Percentiles rank a stretch among this genome's conserved stretches.
phyloP scores from a whole-genome alignment of 2,329 filamentous ascomycete species.

The Colletotrichum cuscutae region DNA sequence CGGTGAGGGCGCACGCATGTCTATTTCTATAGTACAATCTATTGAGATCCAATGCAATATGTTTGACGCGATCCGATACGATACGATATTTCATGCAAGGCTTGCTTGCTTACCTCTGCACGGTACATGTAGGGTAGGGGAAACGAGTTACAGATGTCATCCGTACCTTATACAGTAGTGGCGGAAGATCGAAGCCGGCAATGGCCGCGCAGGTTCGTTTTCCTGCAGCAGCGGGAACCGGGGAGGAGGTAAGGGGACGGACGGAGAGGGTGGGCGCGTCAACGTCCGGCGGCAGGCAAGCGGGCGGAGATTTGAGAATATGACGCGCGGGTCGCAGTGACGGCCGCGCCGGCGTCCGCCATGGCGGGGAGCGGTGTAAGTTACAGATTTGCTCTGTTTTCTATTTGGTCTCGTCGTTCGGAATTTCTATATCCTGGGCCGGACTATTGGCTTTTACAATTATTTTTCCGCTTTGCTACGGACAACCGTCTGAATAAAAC shows the following conservation, averaged over 20 bases:
- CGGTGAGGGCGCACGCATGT: neutral
- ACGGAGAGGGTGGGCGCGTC: neutral
- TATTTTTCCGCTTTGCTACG: no score
- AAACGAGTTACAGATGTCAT: no score
- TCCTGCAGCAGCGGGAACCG: constrained; percentile 6
- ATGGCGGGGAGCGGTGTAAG: neutral
- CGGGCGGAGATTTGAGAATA: no score
- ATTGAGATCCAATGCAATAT: neutral
- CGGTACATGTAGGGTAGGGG: no score
- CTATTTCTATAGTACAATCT: neutral
- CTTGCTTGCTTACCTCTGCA: no score
- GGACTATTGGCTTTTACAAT: neutral
- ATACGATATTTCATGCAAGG: no score
- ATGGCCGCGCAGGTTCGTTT: neutral
- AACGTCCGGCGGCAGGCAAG: neutral
- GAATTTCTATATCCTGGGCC: neutral
- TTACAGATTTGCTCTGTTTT: no score
- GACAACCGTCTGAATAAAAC: no score
- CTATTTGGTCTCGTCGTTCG: no score
- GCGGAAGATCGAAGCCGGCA: neutral
- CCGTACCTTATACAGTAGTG: neutral
- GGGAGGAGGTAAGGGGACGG: neutral
- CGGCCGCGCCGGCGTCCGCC: neutral
- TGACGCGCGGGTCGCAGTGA: neutral
- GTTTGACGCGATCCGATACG: no score